Conservation (phyloP, 1,139 yeast genomes). For the Starmera stellimalicola region DNA sequence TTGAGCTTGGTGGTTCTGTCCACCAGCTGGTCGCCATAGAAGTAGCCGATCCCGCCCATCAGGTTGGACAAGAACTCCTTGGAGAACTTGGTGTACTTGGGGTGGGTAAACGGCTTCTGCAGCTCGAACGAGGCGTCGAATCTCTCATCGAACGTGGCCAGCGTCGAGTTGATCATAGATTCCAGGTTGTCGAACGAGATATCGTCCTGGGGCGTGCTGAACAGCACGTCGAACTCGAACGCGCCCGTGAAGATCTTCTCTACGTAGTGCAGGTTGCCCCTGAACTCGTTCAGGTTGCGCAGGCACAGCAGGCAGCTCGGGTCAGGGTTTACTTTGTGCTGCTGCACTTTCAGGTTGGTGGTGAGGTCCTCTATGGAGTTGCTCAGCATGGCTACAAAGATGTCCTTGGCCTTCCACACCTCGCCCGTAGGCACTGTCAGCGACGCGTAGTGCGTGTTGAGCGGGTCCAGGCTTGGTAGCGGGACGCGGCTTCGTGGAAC, state of each 20-base stretch:
- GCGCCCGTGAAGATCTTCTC: conserved; percentile 68
- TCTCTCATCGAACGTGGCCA: conserved; percentile 39
- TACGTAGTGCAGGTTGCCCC: conserved; percentile 71
- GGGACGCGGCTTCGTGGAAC: conserved; percentile 19
- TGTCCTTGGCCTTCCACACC: conserved; percentile 74
- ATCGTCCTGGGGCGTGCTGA: conserved; percentile 36
- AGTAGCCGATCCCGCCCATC: conserved; percentile 84
- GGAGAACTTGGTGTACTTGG: conserved; percentile 49
- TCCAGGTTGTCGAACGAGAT: conserved; percentile 25
- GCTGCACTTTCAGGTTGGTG: conserved; percentile 25
- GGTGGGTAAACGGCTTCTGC: conserved; percentile 41
- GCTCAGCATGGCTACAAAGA: conserved; percentile 59
- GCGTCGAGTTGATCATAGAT: conserved; percentile 27
- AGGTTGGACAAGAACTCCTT: conserved; percentile 73
- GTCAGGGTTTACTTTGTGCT: conserved; percentile 23
- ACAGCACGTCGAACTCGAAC: conserved; percentile 71
- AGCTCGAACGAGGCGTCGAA: conserved; percentile 49
- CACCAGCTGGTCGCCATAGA: conserved; percentile 79
- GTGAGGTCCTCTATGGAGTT: conserved; percentile 49
- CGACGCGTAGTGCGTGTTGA: conserved; percentile 54
- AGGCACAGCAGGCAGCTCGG: conserved; percentile 36
- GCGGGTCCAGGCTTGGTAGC: conserved; percentile 39
- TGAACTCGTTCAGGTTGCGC: conserved; percentile 50
- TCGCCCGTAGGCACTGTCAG: conserved; percentile 63
- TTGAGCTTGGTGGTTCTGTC: conserved; percentile 64